Conservation (phyloP, 2,329 filamentous ascomycete species). For the Colletotrichum sp. region DNA sequence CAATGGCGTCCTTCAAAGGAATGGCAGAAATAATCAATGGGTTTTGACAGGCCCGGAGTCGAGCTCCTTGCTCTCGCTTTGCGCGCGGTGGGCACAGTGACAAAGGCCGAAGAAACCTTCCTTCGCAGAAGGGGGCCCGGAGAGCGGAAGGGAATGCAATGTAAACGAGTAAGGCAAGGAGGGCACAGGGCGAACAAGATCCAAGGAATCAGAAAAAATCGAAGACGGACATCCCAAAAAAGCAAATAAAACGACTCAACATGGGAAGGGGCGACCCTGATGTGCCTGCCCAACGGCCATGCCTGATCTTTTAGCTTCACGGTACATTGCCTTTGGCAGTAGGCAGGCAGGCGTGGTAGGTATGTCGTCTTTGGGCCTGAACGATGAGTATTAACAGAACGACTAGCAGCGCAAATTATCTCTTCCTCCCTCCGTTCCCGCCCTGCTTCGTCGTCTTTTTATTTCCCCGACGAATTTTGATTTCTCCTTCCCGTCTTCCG, state of each 20-base stretch:
- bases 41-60: background rate
- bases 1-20: slow-evolving; percentile 1
- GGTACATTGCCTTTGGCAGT: background rate
- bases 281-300: background rate
- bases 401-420: background rate
- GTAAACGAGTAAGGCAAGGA: slow-evolving; percentile 1
- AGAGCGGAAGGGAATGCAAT: background rate
- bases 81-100: background rate
- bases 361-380: background rate
- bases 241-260: background rate
- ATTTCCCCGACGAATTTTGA: background rate
- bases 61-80: background rate
- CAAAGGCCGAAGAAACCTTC: background rate
- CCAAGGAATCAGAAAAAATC: background rate
- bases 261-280: slow-evolving; percentile 3
- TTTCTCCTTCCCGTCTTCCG: background rate
- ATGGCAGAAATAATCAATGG: slow-evolving; percentile 4
- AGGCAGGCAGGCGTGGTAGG: background rate
- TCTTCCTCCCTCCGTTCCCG: background rate
- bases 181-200: background rate
- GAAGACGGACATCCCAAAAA: background rate
- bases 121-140: background rate
- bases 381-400: background rate
- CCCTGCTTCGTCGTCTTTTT: background rate
- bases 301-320: background rate